Base-by-base conservation (phyloP, 352 stramenopile species). In the Phytophthora sp. region DNA sequence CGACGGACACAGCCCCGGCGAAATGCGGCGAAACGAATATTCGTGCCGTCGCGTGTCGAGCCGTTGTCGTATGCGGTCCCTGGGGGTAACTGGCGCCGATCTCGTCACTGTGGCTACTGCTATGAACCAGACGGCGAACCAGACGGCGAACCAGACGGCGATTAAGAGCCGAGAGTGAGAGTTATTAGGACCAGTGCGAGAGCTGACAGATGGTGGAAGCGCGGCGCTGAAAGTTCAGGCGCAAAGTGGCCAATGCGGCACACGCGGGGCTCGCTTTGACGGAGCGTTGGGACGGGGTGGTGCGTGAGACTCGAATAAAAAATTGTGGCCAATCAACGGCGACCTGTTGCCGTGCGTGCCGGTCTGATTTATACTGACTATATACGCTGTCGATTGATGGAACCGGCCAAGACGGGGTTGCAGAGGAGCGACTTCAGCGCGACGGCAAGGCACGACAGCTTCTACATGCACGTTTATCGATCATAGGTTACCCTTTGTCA, bases 11-110 rank as follows among this genome's bases (percentile, higher is more conserved):
- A 36, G 16, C 44, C 12, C 15, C 26, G 47, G 24, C 35, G 35
- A 41, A n/a, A n/a, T n/a, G n/a, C n/a, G n/a, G n/a, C n/a, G n/a
- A n/a, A n/a, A 45, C 44, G 44, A 52, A 52, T 44, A 38, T 61
- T 73, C 50, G 65, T 73, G 51, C 31, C 33, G 41, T 72, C 57
- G 64, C 51, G 57, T 23, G 63, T 71, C 46, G 55, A 71, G 64
- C 44, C 66, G 59, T 65, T 57, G 59, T 69, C 52, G 51, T 63
- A 58, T 65, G 58, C 45, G 58, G 44, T 63, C 55, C 51, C 23
- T 44, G 9, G 18, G 58, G 44, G 50, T 60, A 69, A 57, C 53
- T 61, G 36, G 52, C 39, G 65, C 30, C 53, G 59, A 61, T 69
- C 60, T 73, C 55, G 59, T 65, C 44, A 58, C 58, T 64, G 50